Conservation (phyloP, 2,329 filamentous ascomycete genomes). For the Penicillium polonicum region DNA sequence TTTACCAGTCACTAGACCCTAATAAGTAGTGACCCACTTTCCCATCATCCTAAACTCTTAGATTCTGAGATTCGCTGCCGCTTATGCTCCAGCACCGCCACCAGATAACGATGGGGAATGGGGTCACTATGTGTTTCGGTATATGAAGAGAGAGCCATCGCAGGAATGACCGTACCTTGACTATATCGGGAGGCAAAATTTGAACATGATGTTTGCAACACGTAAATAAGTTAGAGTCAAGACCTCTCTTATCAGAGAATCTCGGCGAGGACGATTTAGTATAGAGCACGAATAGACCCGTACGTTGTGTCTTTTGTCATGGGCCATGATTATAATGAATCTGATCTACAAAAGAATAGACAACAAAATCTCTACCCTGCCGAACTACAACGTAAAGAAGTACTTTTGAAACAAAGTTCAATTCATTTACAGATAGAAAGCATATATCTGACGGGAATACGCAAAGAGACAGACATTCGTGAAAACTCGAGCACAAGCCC, state of each 20-base stretch:
- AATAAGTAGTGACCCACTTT: no score
- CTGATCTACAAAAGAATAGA: no score
- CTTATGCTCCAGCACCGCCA: neutral
- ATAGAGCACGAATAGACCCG: no score
- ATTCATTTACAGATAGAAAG: constrained; percentile 8
- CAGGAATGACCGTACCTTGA: neutral
- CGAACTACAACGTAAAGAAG: neutral
- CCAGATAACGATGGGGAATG: neutral
- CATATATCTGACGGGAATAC: constrained; percentile 5
- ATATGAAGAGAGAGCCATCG: neutral
- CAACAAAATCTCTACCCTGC: no score
- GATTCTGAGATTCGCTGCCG: no score
- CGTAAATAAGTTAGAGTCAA: neutral
- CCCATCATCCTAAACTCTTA: no score
- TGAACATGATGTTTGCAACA: neutral
- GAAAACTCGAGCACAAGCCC: neutral
- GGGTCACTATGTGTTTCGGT: neutral
- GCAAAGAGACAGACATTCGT: constrained; percentile 1
- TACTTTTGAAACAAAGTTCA: neutral
- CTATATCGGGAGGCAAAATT: neutral
- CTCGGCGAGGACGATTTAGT: no score
- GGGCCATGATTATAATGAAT: no score
- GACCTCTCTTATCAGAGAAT: neutral
- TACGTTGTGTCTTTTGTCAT: no score
- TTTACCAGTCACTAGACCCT: no score